Base-by-base conservation (phyloP, 768 basidiomycete genomes). In the Tylopilus sp. region DNA sequence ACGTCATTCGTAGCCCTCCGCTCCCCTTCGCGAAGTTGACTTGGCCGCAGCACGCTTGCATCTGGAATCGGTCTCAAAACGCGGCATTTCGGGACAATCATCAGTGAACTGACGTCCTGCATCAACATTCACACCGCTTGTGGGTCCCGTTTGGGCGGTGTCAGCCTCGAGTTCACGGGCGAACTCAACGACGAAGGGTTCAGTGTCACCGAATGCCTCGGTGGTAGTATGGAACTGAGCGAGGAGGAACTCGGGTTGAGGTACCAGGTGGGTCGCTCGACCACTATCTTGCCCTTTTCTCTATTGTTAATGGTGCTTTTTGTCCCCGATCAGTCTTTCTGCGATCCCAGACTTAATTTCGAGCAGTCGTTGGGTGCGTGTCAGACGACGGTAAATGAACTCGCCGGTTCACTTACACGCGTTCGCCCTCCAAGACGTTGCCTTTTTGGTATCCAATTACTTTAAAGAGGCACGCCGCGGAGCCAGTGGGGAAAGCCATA, bases 151-250 rank as follows among this genome's bases (percentile, higher is more conserved):
- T 76, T 98, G 0, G 87, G 87, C 6, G 86, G 85, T 1, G 87
- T 95, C 15, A 91, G 89, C 62, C 79, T 97, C 20, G 94, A 95
- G 68, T 85, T 97, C 67, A 95, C 95, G 2, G 91, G 94, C 18
- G 91, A 95, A 68, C 74, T 95, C 46, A 87, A 88, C 55, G 85
- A 91, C 11, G 86, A 97, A 50, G 93, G 95, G 6, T 91, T 87
- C 70, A 89, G 89, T 56, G 97, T 99, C 39, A 99, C 97, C 0
- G 97, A 98, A 68, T 98, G 95, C 64, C 75, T 95, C 10, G 97
- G 97, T 5, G 97, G 95, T 1, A 95, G 91, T 57, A 98, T 98
- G 95, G 87, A 91, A 63, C 73, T 98, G 33, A 80, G 77, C 41
- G 95, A 98, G 66, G 88, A 94, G 57, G 78, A 97, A 67, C 77